Conservation (phyloP, 371 early-diverging fungal genomes). For the Coemansia sp. region DNA sequence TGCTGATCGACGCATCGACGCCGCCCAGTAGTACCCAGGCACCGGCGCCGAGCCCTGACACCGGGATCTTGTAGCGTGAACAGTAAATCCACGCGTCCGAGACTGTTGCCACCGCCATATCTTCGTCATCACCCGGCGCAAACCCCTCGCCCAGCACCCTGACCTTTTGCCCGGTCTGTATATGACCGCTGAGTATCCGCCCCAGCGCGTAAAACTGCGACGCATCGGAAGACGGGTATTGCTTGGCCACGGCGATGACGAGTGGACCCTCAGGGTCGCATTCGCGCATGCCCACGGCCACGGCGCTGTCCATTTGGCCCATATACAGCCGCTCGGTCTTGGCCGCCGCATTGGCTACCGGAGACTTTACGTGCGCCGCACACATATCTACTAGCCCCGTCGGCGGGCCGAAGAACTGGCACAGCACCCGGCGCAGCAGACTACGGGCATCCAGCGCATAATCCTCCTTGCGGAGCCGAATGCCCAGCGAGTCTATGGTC, state of each 20-base stretch:
- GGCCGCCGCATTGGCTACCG: slow-evolving; percentile 68
- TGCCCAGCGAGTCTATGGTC: slow-evolving; percentile 75
- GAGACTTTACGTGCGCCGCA: slow-evolving; percentile 75
- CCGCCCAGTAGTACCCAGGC: slow-evolving; percentile 91
- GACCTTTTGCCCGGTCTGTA: slow-evolving; percentile 74
- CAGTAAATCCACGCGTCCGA: slow-evolving; percentile 74
- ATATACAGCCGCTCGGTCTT: slow-evolving; percentile 76
- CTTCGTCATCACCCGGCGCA: slow-evolving; percentile 92
- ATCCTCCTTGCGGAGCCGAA: slow-evolving; percentile 76
- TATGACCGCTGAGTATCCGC: slow-evolving; percentile 87
- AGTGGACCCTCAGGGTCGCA: slow-evolving; percentile 91
- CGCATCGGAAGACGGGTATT: slow-evolving; percentile 83
- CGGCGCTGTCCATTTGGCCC: slow-evolving; percentile 65
- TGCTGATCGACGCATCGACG: slow-evolving; percentile 87
- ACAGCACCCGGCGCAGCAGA: slow-evolving; percentile 74
- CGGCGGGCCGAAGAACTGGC: slow-evolving; percentile 88
- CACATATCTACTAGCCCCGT: slow-evolving; percentile 91
- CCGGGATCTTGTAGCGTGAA: slow-evolving; percentile 82
- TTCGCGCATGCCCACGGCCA: slow-evolving; percentile 70
- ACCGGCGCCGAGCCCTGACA: slow-evolving; percentile 78
- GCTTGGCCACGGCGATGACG: slow-evolving; percentile 88
- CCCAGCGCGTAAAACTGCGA: slow-evolving; percentile 88
- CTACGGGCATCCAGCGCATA: slow-evolving; percentile 80
- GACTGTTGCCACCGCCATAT: slow-evolving; percentile 85
- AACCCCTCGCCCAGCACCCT: slow-evolving; percentile 92